Conservation (phyloP, 306 rosid species). For the Cicer judaicum region DNA sequence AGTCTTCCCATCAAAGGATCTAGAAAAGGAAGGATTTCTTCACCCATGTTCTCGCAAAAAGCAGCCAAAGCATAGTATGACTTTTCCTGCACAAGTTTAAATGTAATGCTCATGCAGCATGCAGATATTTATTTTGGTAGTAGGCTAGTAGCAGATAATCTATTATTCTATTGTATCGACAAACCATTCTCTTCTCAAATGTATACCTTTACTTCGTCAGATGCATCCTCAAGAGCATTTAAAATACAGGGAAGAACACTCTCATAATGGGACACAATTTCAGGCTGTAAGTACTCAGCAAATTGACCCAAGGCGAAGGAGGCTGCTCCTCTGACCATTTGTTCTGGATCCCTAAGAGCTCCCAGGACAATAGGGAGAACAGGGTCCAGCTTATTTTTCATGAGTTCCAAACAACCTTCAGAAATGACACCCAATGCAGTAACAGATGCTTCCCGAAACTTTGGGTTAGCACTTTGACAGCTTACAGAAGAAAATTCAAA, state of each 20-base stretch:
- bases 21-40: slow-evolving; percentile 92
- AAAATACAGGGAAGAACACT: slow-evolving; percentile 97
- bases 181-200: slow-evolving; percentile 39
- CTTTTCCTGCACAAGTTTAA: slow-evolving; percentile 73
- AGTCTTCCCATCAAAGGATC: slow-evolving; percentile 94
- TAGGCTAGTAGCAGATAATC: slow-evolving; percentile 37
- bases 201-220: slow-evolving; percentile 95
- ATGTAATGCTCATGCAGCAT: slow-evolving; percentile 40
- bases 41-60: slow-evolving; percentile 97
- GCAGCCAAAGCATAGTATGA: slow-evolving; percentile 99
- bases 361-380: slow-evolving; percentile 91
- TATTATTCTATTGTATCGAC: slow-evolving; percentile 10
- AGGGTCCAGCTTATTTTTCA: slow-evolving; percentile 86
- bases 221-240: slow-evolving; percentile 88
- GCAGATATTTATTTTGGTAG: slow-evolving; percentile 21
- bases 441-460: slow-evolving; percentile 96
- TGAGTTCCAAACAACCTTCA: slow-evolving; percentile 92
- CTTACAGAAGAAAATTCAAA: slow-evolving; percentile 88
- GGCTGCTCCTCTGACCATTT: slow-evolving; percentile 98
- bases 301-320: slow-evolving; percentile 99
- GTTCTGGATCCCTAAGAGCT: slow-evolving; percentile 94
- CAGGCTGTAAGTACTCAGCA: slow-evolving; percentile 96
- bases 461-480: slow-evolving; percentile 87
- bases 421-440: slow-evolving; percentile 92
- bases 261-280: slow-evolving; percentile 89